phyloP scores from a whole-genome alignment of 768 basidiomycete species.

The Amanita pallidorosea region DNA sequence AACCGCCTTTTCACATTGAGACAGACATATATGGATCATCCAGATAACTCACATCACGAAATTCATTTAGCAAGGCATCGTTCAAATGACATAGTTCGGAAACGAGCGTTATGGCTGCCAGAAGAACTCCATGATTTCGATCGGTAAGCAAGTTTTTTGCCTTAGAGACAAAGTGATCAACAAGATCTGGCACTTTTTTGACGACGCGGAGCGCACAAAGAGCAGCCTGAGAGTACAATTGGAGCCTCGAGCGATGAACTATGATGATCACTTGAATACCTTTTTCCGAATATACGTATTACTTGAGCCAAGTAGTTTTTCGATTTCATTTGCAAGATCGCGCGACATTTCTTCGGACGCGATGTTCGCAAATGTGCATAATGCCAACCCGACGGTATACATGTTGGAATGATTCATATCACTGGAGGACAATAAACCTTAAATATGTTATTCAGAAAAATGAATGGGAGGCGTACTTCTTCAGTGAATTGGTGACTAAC shows the following conservation, averaged over 20 bases:
- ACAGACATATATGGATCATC: conserved; percentile 4
- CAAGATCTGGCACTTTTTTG: conserved; percentile 91
- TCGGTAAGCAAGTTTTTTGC: conserved; percentile 88
- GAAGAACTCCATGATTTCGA: conserved; percentile 91
- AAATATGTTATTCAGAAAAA: not conserved
- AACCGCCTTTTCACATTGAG: conserved; percentile 50
- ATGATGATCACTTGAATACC: conserved; percentile 30
- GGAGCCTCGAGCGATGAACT: conserved; percentile 1
- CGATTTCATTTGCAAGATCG: conserved; percentile 95
- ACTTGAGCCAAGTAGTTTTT: conserved; percentile 92
- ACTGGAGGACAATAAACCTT: conserved; percentile 30
- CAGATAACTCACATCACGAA: conserved; percentile 64
- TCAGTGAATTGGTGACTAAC: conserved; percentile 94
- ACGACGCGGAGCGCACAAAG: conserved; percentile 91
- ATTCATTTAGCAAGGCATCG: conserved; percentile 63
- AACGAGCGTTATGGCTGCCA: conserved; percentile 90
- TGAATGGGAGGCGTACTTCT: conserved; percentile 57
- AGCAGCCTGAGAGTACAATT: conserved; percentile 54
- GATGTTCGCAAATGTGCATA: conserved; percentile 98
- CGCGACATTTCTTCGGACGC: conserved; percentile 99
- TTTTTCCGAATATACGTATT: conserved; percentile 99
- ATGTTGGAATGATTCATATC: conserved; percentile 99
- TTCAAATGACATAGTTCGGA: conserved; percentile 91
- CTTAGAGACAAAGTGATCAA: conserved; percentile 84
- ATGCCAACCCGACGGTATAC: conserved; percentile 94